These are phyloP conservation scores for Macrolepiota fuliginosa DNA, from an alignment of 768 basidiomycete species.

Conservation along the genomic window DNA sequence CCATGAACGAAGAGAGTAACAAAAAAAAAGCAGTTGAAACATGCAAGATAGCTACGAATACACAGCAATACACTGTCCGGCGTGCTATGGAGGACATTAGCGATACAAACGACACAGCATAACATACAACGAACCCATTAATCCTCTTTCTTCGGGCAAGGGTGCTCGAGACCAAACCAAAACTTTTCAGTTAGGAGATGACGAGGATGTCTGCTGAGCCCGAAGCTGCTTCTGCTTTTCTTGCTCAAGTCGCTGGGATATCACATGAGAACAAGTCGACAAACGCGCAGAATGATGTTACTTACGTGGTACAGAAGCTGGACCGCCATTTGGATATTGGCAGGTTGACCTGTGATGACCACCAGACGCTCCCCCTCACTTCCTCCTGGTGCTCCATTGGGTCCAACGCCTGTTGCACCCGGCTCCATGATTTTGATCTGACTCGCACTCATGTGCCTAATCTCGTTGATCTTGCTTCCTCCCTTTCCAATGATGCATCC, in stretches of 20 bases:
- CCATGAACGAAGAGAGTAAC: constrained; percentile 2
- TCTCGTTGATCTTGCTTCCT: constrained; percentile 98
- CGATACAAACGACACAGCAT: not conserved
- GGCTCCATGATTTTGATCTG: constrained; percentile 99
- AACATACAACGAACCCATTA: not conserved
- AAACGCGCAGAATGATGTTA: constrained; percentile 10
- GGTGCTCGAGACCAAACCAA: not conserved
- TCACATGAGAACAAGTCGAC: not conserved
- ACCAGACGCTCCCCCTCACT: constrained; percentile 90
- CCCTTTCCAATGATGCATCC: constrained; percentile 98
- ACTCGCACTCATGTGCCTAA: constrained; percentile 91
- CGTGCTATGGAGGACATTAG: not conserved
- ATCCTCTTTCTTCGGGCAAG: not conserved
- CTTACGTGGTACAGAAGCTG: constrained; percentile 83
- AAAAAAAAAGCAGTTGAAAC: not conserved
- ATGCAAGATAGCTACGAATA: constrained; percentile 7
- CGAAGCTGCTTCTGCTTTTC: constrained; percentile 84
- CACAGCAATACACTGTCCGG: constrained; percentile 8
- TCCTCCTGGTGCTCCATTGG: constrained; percentile 69
- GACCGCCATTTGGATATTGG: constrained; percentile 96
- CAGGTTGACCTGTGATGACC: constrained; percentile 93
- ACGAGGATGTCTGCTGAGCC: constrained; percentile 25
- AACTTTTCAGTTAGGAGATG: constrained; percentile 1
- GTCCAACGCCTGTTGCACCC: constrained; percentile 68
- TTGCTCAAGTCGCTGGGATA: constrained; percentile 72